Evolutionary conservation across 2,329 filamentous ascomycete genomes (phyloP), one percentile per base, ranked within the genome.

Genomic region (Aspergillus pseudonomiae): DNA sequence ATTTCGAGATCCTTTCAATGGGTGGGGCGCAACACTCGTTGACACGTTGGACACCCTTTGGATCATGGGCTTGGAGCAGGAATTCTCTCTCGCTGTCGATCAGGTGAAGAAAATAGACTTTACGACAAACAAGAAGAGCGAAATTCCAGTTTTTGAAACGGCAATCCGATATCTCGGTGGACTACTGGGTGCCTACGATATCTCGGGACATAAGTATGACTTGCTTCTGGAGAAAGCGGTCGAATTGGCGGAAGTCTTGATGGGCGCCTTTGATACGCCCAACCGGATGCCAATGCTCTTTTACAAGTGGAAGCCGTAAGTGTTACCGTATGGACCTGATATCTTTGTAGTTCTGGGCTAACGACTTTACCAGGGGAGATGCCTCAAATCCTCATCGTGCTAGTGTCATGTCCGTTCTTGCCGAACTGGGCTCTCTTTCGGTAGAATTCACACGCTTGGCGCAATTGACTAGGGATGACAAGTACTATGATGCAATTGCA

Each of bases 91-190:
- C 65, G 93, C 92, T 2, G 87, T 91, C 52, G 83, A 86, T 58
- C 88, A 85, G 4, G 87, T 94, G 26, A 84, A 84, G 62, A 78
- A 86, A 6, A 94, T 97, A 63, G 93, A 97, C 77, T 97, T 97
- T 71, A 95, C 91, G 3, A 90, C 86, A 12, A 89, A 87, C 32
- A 77, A 82, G 16, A 83, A 89, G 56, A 75, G 79, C 43, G 86
- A 91, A 55, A 95, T 97, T 53, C 93, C 93, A n/a, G 84, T 96
- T 9, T 97, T 97, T 70, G 94, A 97, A 78, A 96, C 93, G 0
- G 92, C 89, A 12, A 97, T 98, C 73, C 88, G 94, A 58, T 97
- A 97, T 71, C 83, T 98, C 5, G 94, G 94, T 36, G 94, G 94
- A 1, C 81, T 98, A 50, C 74, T 97, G 48, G 89, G 89, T 45